Conservation (phyloP, 305 asterid genomes). For the Fraxinus greggii region DNA sequence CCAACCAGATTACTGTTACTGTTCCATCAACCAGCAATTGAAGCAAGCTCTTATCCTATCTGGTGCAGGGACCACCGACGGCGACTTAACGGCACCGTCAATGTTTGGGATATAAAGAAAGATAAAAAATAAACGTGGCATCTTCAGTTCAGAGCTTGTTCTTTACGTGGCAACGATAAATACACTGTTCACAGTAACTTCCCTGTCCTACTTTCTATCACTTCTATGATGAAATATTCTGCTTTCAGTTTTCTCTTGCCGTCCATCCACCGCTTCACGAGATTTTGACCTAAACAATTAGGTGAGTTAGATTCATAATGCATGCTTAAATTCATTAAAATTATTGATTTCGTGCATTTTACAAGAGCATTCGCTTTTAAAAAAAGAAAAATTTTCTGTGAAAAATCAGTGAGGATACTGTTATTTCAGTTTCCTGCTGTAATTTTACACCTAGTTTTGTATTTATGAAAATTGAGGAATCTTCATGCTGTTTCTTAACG, state of each 20-base stretch:
- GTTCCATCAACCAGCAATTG: background rate
- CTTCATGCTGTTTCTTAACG: constrained; percentile 8
- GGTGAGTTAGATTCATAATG: constrained; percentile 34
- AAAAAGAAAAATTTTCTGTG: background rate
- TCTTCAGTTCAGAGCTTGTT: background rate
- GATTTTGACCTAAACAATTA: constrained; percentile 50
- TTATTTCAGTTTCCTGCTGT: background rate
- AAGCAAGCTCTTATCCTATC: background rate
- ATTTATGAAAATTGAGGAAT: background rate
- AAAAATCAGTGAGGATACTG: background rate
- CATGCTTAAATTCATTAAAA: constrained; percentile 9
- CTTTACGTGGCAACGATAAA: constrained; percentile 6
- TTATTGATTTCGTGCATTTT: background rate
- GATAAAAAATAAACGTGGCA: constrained; percentile 2
- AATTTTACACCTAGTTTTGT: background rate
- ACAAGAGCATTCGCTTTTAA: background rate
- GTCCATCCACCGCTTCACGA: constrained; percentile 46
- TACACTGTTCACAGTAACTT: background rate
- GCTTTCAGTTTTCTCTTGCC: constrained; percentile 18
- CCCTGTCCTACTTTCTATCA: constrained; percentile 31
- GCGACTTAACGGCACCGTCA: constrained; percentile 10
- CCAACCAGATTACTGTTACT: background rate
- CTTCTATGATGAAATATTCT: constrained; percentile 22
- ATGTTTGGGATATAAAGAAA: background rate
- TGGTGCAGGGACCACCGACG: constrained; percentile 6